These are phyloP conservation scores for Pseudogymnoascus verrucosus DNA, from an alignment of 2,329 filamentous ascomycete species.

Conservation along the genomic window DNA sequence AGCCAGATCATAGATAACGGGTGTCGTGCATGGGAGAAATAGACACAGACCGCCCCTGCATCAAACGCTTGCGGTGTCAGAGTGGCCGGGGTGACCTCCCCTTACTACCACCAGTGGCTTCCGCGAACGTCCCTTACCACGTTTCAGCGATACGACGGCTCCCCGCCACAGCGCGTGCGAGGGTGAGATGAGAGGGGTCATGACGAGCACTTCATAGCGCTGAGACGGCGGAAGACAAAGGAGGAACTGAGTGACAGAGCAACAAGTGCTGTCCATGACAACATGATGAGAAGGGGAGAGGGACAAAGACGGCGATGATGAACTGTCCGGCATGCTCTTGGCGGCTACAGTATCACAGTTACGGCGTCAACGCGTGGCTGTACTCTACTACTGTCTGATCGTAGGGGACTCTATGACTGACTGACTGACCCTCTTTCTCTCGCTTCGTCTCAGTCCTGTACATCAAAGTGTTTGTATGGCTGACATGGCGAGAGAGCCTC, in stretches of 20 bases:
- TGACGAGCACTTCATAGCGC: background rate
- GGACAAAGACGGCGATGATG: background rate
- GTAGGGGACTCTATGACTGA: background rate
- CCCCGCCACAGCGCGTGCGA: background rate
- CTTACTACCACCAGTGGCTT: background rate
- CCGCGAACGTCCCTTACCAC: slow-evolving; percentile 1
- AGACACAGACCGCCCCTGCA: background rate
- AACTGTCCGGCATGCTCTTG: background rate
- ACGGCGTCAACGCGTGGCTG: background rate
- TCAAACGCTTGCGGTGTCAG: slow-evolving; percentile 3
- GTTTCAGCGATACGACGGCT: slow-evolving; percentile 6
- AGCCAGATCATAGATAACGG: background rate
- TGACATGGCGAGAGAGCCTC: background rate
- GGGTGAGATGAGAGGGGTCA: slow-evolving; percentile 1
- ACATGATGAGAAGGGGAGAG: background rate
- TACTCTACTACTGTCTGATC: background rate
- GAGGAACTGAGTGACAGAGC: background rate
- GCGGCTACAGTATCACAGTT: background rate
- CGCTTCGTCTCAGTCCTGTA: background rate
- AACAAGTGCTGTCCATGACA: background rate
- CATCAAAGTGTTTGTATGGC: background rate
- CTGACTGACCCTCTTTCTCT: background rate
- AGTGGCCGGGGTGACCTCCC: background rate
- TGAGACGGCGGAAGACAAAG: background rate
- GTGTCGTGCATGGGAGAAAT: background rate